Percentiles rank a stretch among this genome's conserved stretches.
Conservation (phyloP, 371 early-diverging fungal genomes). For the Syncephalastrum sp. region DNA sequence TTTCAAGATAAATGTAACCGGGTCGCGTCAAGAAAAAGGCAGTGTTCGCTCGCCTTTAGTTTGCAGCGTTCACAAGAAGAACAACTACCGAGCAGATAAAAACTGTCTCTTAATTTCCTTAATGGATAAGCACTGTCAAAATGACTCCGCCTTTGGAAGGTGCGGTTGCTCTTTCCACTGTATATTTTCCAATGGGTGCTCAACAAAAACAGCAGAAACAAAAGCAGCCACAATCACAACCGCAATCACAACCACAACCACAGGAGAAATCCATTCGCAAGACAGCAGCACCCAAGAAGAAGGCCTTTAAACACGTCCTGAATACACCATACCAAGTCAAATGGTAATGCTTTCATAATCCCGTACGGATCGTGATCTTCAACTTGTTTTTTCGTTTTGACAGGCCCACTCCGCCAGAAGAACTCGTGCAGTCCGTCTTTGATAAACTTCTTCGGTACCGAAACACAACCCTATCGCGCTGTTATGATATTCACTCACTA, state of each 20-base stretch:
- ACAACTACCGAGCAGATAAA: too few relatives aligned
- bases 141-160: too few relatives aligned
- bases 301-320: slow-evolving; percentile 31
- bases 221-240: slow-evolving; percentile 6
- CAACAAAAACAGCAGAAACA: not conserved
- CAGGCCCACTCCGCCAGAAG: slow-evolving; percentile 23
- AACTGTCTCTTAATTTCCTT: too few relatives aligned
- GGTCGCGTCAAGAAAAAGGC: too few relatives aligned
- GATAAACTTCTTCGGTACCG: slow-evolving; percentile 25
- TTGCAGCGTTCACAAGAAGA: too few relatives aligned
- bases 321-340: slow-evolving; percentile 34
- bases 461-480: not conserved
- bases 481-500: not conserved
- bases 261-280: slow-evolving; percentile 7
- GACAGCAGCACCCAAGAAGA: slow-evolving; percentile 15
- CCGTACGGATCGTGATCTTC: not conserved
- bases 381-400: not conserved
- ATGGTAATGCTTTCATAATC: slow-evolving; percentile 19
- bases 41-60: too few relatives aligned
- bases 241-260: slow-evolving; percentile 1
- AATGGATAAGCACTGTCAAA: too few relatives aligned
- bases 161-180: too few relatives aligned
- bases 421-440: slow-evolving; percentile 21
- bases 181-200: too few relatives aligned
- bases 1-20: too few relatives aligned